Evolutionary conservation across 306 rosid genomes (phyloP), one percentile per base, ranked within the genome.

Genomic region (Sindora glabra): DNA sequence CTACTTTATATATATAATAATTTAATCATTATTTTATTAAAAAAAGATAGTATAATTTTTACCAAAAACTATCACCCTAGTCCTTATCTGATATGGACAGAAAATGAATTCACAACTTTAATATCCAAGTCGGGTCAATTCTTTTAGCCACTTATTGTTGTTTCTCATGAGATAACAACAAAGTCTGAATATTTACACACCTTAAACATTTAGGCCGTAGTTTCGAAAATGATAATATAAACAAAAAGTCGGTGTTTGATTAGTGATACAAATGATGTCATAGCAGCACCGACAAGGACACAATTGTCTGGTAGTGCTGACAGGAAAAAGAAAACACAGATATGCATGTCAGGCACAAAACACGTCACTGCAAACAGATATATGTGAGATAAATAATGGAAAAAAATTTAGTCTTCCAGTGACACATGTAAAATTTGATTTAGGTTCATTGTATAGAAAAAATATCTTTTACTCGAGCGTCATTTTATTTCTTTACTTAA

Each of bases 271-370:
- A 68, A 46, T 53, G 56, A 61, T 41, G 18, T 33, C 55, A 37
- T 24, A 56, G 34, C 14, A 61, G 3, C 52, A 30, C 37, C 30
- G 81, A 77, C 56, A 71, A 22, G 30, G 81, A 71, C 60, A 15
- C 22, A 22, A 16, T 50, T 50, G 75, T 68, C 62, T 62, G 64
- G 23, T 25, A 48, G 56, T 46, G 69, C 17, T 39, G 69, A 34
- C 47, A 53, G 18, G 2, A 57, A 45, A 68, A 63, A 26, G 44
- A 62, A 66, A 64, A 44, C 62, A 72, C 42, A 62, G 75, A 70
- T 23, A 72, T 72, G 74, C 77, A 77, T 71, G 81, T 71, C 74
- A 77, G 44, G 71, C 64, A 72, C 30, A 64, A 44, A 67, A 55
- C 54, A 77, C 77, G 77, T 72, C 74, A 67, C 59, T 58, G 11